Percentiles rank a stretch among this genome's conserved stretches.
These are phyloP conservation scores for Narthecium ossifragum DNA, from an alignment of 106 monocot genomes.

Conservation along the genomic window DNA sequence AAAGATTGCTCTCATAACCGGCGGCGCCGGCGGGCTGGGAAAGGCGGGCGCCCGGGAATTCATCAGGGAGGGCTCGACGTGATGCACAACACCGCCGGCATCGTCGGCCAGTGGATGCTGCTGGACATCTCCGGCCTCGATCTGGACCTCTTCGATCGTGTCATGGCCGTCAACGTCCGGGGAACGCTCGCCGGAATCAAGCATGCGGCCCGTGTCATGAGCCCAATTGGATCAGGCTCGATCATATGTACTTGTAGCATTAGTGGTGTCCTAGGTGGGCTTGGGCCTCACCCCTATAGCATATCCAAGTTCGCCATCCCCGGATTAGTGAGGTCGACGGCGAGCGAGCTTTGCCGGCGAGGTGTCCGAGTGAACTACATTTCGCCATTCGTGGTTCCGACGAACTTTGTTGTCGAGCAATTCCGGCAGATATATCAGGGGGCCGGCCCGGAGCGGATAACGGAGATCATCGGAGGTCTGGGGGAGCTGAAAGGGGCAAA, in stretches of 20 bases:
- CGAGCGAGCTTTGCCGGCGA: conserved; percentile 46
- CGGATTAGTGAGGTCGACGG: conserved; percentile 53
- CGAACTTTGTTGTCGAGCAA: conserved; percentile 31
- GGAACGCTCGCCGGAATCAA: conserved; percentile 64
- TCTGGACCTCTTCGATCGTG: conserved; percentile 25
- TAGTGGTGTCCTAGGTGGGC: conserved; percentile 24
- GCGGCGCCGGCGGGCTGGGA: conserved; percentile 58
- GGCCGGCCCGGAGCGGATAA: conserved; percentile 28
- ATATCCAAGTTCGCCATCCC: conserved; percentile 51
- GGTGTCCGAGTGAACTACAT: conserved; percentile 72
- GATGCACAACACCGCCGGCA: conserved; percentile 83
- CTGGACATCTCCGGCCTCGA: conserved; percentile 33
- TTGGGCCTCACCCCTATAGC: conserved; percentile 49
- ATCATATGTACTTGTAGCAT: conserved; percentile 55
- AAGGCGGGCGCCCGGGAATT: conserved; percentile 32
- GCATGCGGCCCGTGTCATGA: conserved; percentile 64
- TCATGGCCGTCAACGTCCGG: conserved; percentile 44
- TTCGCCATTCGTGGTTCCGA: conserved; percentile 40
- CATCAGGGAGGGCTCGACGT: conserved; percentile 67
- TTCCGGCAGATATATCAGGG: conserved; percentile 26
- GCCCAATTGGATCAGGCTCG: conserved; percentile 42
- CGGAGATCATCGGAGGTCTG: conserved; percentile 22
- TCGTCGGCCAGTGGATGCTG: conserved; percentile 21
- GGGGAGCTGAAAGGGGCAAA: conserved; percentile 73
- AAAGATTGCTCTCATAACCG: conserved; percentile 62